phyloP scores from a whole-genome alignment of 139 green algal genomes.

The Chlorella sp. region DNA sequence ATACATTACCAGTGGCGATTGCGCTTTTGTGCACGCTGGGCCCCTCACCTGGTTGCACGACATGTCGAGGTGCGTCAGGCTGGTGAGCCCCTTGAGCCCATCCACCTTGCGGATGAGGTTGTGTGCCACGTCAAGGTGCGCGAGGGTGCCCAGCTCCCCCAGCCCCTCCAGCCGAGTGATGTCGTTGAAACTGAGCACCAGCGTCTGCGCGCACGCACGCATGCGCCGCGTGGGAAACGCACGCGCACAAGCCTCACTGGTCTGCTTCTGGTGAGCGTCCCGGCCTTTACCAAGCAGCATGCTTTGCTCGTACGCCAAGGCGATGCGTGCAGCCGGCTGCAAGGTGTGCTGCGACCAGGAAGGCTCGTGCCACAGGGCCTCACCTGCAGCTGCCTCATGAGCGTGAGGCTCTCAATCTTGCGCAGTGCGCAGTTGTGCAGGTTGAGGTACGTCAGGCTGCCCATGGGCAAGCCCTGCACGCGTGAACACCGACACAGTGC shows the following conservation, averaged over 20 bases:
- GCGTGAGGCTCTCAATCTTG: slow-evolving; percentile 36
- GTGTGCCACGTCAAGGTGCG: slow-evolving; percentile 43
- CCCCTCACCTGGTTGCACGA: slow-evolving; percentile 42
- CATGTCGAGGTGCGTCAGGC: slow-evolving; percentile 46
- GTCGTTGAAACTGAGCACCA: slow-evolving; percentile 66
- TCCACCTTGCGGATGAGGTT: slow-evolving; percentile 45
- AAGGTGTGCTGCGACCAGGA: no score
- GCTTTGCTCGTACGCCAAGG: no score
- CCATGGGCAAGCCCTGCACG: slow-evolving; percentile 11
- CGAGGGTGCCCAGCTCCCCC: slow-evolving; percentile 27
- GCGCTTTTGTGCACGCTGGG: no score
- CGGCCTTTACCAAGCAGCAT: no score
- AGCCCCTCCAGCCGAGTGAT: slow-evolving; percentile 53
- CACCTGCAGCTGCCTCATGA: no score
- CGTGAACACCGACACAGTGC: no score
- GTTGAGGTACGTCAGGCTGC: slow-evolving; percentile 39
- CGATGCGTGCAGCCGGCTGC: no score
- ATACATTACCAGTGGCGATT: no score
- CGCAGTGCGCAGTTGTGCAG: slow-evolving; percentile 43
- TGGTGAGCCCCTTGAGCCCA: slow-evolving; percentile 29
- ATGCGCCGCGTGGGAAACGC: not conserved
- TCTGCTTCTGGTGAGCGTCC: no score
- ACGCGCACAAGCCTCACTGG: not conserved
- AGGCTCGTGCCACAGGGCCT: no score
- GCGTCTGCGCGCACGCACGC: slow-evolving; percentile 5